Conservation (phyloP, 768 basidiomycete genomes). For the Mycena polygramma region DNA sequence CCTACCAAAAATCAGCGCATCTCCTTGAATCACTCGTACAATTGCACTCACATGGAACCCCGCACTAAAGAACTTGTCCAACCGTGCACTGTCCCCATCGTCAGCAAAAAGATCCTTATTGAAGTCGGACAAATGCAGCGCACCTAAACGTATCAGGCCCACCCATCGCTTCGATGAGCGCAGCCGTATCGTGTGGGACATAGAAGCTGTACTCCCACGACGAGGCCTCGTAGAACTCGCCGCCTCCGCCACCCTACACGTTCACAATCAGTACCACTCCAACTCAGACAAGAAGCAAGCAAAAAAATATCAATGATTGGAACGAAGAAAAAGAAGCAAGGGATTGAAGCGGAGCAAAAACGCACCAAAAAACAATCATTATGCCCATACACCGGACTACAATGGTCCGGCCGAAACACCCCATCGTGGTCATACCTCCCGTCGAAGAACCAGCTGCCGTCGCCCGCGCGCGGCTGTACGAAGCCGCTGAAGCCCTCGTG, state of each 20-base stretch:
- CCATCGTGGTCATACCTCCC: too few species aligned
- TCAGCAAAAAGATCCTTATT: constrained; percentile 6
- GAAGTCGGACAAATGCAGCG: background rate
- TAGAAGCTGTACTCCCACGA: constrained; percentile 36
- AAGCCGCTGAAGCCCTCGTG: too few species aligned
- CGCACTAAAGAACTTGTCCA: constrained; percentile 27
- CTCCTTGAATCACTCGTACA: too few species aligned
- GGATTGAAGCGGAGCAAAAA: background rate
- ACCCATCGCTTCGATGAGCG: constrained; percentile 19
- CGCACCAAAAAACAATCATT: too few species aligned
- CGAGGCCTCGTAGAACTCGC: constrained; percentile 37
- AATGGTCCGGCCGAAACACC: too few species aligned
- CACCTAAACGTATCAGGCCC: constrained; percentile 27
- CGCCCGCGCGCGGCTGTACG: too few species aligned
- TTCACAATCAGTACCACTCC: background rate
- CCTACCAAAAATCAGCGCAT: background rate
- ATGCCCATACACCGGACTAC: too few species aligned
- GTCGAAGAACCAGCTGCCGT: too few species aligned
- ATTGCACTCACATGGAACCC: constrained; percentile 30
- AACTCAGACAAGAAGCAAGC: too few species aligned
- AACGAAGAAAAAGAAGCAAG: too few species aligned
- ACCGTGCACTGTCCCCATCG: constrained; percentile 13
- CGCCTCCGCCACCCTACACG: constrained; percentile 17
- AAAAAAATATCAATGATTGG: too few species aligned
- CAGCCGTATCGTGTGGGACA: constrained; percentile 35